Percentiles rank a stretch among this genome's conserved stretches.
phyloP scores from a whole-genome alignment of 225 moss, liverwort and hornwort species.

The Ulota crispa region DNA sequence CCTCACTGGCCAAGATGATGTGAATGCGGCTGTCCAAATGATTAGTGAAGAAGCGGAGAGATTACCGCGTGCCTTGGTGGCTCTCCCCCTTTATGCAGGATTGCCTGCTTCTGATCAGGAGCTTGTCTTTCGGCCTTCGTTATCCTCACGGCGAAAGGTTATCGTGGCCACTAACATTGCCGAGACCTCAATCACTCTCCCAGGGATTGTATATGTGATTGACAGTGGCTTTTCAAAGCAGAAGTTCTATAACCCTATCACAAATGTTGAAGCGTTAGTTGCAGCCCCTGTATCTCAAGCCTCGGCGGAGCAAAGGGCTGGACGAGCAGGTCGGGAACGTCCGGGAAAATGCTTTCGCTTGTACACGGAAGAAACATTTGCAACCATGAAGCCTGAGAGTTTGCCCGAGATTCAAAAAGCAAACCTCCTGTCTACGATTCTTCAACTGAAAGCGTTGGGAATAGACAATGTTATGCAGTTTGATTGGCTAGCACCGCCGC shows the following conservation, averaged over 20 bases:
- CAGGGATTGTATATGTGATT: conserved; percentile 89
- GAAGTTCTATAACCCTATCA: conserved; percentile 83
- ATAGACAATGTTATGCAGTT: conserved; percentile 99
- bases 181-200: conserved; percentile 88
- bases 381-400: conserved; percentile 68
- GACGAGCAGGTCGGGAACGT: conserved; percentile 94
- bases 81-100: conserved; percentile 90
- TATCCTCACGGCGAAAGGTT: conserved; percentile 73
- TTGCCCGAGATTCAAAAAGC: conserved; percentile 89
- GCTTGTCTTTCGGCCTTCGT: conserved; percentile 74
- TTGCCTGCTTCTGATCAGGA: conserved; percentile 86
- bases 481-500: conserved; percentile 89
- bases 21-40: conserved; percentile 74
- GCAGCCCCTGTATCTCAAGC: conserved; percentile 87
- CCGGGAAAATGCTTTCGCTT: conserved; percentile 93
- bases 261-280: conserved; percentile 84
- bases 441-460: conserved; percentile 95
- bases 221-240: conserved; percentile 97
- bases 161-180: conserved; percentile 93
- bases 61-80: conserved; percentile 59
- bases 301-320: conserved; percentile 89
- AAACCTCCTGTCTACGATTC: conserved; percentile 73
- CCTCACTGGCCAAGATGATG: conserved; percentile 93
- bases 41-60: conserved; percentile 75
- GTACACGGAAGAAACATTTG: conserved; percentile 72